Conservation (phyloP, 1,139 yeast genomes). For the Spathaspora sp. region DNA sequence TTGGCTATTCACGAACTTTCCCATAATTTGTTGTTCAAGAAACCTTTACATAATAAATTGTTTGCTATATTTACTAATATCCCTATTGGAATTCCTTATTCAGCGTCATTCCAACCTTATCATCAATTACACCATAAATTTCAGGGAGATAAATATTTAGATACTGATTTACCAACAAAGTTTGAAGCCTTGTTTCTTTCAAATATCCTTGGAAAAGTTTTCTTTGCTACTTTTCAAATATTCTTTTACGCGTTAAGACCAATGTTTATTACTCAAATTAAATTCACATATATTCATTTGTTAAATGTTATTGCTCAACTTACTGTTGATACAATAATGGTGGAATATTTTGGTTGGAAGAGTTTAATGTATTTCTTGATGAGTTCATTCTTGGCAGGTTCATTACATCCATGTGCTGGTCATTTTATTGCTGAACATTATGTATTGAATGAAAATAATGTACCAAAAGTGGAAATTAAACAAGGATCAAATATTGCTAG, state of each 20-base stretch:
- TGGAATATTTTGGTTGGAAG: conserved; percentile 61
- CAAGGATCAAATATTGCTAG: conserved; percentile 23
- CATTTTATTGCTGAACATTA: conserved; percentile 95
- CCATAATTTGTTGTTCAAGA: conserved; percentile 83
- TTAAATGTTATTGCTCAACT: conserved; percentile 66
- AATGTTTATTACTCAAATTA: conserved; percentile 75
- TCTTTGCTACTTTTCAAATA: conserved; percentile 87
- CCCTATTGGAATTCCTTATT: conserved; percentile 88
- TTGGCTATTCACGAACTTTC: conserved; percentile 86
- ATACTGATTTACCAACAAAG: conserved; percentile 83
- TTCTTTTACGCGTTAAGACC: conserved; percentile 89
- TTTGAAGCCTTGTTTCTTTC: conserved; percentile 75
- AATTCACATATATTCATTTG: conserved; percentile 72
- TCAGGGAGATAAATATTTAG: conserved; percentile 80
- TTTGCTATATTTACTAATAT: conserved; percentile 77
- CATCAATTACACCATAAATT: conserved; percentile 91
- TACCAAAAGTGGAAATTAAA: conserved; percentile 19
- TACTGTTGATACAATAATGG: conserved; percentile 54
- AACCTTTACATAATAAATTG: conserved; percentile 72
- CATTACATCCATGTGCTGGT: conserved; percentile 92
- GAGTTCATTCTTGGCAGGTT: conserved; percentile 86
- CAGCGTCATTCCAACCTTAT: conserved; percentile 89
- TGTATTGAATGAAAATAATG: conserved; percentile 63
- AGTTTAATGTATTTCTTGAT: conserved; percentile 65
- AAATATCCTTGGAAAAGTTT: conserved; percentile 80